Percentiles rank a stretch among this genome's conserved stretches.
Conservation (phyloP, 2,329 filamentous ascomycete species). For the Pyrenochaeta sp. region DNA sequence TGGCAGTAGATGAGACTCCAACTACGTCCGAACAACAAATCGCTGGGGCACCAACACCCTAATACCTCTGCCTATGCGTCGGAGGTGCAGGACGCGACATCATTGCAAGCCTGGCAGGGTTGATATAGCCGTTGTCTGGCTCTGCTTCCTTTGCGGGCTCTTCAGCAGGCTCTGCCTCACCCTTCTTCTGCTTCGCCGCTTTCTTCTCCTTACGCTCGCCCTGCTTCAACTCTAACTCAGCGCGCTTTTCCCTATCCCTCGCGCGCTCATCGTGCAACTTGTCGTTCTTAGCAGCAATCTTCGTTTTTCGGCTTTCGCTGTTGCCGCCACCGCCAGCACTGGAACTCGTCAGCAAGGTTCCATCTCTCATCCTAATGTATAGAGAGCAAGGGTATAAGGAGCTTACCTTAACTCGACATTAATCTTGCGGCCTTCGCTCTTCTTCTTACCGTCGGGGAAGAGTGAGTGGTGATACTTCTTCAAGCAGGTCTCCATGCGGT, state of each 20-base stretch:
- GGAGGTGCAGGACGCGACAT: constrained; percentile 34
- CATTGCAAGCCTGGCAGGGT: constrained; percentile 49
- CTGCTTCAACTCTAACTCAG: constrained; percentile 52
- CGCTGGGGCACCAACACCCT: background rate
- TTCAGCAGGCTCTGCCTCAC: constrained; percentile 10
- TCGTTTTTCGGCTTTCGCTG: constrained; percentile 73
- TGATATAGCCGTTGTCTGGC: constrained; percentile 42
- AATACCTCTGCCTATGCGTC: constrained; percentile 33
- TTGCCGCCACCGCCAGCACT: constrained; percentile 88
- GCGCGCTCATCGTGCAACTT: constrained; percentile 77
- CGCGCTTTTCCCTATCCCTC: constrained; percentile 58
- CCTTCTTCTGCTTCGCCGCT: constrained; percentile 21
- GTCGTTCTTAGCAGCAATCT: constrained; percentile 85
- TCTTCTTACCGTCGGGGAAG: constrained; percentile 69
- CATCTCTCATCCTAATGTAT: background rate
- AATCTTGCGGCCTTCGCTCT: constrained; percentile 72
- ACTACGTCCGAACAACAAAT: background rate
- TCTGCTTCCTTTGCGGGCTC: constrained; percentile 17
- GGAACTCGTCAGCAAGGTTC: constrained; percentile 15
- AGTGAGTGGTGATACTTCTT: constrained; percentile 88
- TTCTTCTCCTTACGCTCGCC: constrained; percentile 53
- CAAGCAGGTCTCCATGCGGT: constrained; percentile 91
- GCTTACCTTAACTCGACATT: constrained; percentile 89
- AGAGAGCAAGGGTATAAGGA: background rate
- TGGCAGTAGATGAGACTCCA: background rate